Evolutionary conservation across 2,329 filamentous ascomycete genomes (phyloP).

Genomic region (Neurospora sp.): DNA sequence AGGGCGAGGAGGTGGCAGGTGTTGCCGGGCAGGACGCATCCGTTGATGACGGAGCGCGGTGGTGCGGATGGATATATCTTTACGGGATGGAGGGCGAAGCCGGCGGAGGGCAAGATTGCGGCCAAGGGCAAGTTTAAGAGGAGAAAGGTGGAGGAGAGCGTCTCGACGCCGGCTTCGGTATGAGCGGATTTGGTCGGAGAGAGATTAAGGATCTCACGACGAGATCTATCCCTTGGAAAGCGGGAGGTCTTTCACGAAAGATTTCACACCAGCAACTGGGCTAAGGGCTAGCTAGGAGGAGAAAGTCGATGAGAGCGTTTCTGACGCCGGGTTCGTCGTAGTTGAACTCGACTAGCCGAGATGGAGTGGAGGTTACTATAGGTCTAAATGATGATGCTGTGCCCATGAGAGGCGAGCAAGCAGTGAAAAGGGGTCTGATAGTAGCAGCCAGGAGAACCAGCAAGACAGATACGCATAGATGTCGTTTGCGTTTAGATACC

Average conservation of each 20-base stretch:
- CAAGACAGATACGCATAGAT: background rate
- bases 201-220: background rate
- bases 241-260: background rate
- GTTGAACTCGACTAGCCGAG: background rate
- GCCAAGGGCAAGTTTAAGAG: constrained; percentile 72
- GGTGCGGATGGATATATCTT: constrained; percentile 88
- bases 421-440: background rate
- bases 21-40: constrained; percentile 82
- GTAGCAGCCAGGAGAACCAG: background rate
- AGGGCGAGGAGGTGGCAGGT: constrained; percentile 80
- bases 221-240: too few species aligned
- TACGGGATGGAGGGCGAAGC: constrained; percentile 70
- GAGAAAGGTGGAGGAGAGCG: constrained; percentile 39
- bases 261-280: background rate
- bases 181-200: background rate
- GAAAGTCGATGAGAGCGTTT: background rate
- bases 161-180: background rate
- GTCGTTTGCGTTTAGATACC: background rate
- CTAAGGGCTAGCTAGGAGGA: background rate
- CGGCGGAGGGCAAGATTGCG: constrained; percentile 68
- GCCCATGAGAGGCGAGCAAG: background rate
- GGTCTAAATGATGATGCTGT: background rate
- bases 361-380: background rate
- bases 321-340: background rate
- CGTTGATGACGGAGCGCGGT: constrained; percentile 80